Conservation (phyloP, 2,329 filamentous ascomycete species). For the Periconia sp. region DNA sequence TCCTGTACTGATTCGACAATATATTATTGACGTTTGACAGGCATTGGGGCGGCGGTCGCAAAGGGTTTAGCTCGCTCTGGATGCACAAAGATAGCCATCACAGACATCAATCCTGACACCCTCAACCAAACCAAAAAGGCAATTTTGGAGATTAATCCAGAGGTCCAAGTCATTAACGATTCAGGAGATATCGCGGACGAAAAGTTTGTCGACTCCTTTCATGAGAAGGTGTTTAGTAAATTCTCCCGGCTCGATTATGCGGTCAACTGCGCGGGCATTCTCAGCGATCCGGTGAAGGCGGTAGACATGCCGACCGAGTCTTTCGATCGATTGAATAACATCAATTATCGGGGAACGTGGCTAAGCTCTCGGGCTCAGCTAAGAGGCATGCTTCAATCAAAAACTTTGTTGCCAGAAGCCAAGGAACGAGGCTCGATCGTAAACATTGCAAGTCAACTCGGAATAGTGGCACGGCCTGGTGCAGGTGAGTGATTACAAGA, state of each 20-base stretch:
- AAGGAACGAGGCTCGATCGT: conserved; percentile 52
- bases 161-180: conserved; percentile 38
- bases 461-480: conserved; percentile 38
- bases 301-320: conserved; percentile 51
- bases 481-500: conserved; percentile 18
- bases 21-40: conserved; percentile 32
- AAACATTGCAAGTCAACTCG: conserved; percentile 58
- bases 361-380: conserved; percentile 57
- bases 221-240: conserved; percentile 28
- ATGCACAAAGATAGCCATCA: conserved; percentile 56
- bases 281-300: conserved; percentile 42
- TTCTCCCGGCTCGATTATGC: conserved; percentile 59
- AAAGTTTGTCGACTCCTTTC: conserved; percentile 48
- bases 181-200: conserved; percentile 55
- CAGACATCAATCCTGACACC: conserved; percentile 50
- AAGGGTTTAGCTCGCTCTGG: conserved; percentile 54
- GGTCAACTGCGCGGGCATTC: conserved; percentile 58
- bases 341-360: conserved; percentile 61
- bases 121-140: conserved; percentile 40
- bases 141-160: conserved; percentile 20
- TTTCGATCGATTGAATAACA: conserved; percentile 57
- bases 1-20: background rate
- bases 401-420: conserved; percentile 46
- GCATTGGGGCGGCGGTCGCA: conserved; percentile 58
- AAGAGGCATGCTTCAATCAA: conserved; percentile 53